Evolutionary conservation across 768 basidiomycete genomes (phyloP).

Genomic region (Rhizopogon vesiculosus): DNA sequence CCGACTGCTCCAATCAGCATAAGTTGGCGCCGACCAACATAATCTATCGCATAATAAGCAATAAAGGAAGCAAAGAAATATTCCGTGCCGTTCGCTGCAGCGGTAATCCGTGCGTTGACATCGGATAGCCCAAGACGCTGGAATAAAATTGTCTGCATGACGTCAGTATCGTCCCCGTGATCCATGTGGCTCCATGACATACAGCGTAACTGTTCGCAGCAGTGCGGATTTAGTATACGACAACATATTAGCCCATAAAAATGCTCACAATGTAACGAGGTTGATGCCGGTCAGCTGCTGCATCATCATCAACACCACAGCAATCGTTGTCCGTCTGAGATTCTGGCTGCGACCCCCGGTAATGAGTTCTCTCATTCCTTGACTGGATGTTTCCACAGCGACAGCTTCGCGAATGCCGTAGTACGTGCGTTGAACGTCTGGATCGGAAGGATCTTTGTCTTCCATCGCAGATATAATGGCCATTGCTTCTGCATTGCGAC

Average conservation of each 20-base stretch:
- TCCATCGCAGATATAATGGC: conserved; percentile 38
- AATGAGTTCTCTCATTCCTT: conserved; percentile 31
- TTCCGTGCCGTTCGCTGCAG: conserved; percentile 36
- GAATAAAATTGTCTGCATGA: conserved; percentile 7
- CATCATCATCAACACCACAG: conserved; percentile 20
- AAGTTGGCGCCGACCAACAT: conserved; percentile 41
- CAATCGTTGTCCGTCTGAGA: conserved; percentile 24
- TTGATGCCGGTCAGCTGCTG: conserved; percentile 30
- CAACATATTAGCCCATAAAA: background rate
- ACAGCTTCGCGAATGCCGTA: conserved; percentile 34
- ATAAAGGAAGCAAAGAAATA: conserved; percentile 41
- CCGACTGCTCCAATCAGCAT: conserved; percentile 43
- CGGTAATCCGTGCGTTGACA: conserved; percentile 22
- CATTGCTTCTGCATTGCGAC: conserved; percentile 33
- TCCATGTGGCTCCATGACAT: background rate
- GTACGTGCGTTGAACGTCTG: conserved; percentile 29
- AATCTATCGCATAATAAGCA: conserved; percentile 45
- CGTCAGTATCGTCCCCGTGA: background rate
- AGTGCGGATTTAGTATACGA: background rate
- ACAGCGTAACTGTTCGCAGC: conserved; percentile 7
- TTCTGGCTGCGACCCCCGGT: conserved; percentile 36
- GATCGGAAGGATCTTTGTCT: conserved; percentile 28
- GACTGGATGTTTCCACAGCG: conserved; percentile 17
- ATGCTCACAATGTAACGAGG: conserved; percentile 21
- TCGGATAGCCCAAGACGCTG: conserved; percentile 18